Percentiles rank a stretch among this genome's conserved stretches.
These are phyloP conservation scores for Dendrothele bispora DNA, from an alignment of 768 basidiomycete species.

Conservation along the genomic window DNA sequence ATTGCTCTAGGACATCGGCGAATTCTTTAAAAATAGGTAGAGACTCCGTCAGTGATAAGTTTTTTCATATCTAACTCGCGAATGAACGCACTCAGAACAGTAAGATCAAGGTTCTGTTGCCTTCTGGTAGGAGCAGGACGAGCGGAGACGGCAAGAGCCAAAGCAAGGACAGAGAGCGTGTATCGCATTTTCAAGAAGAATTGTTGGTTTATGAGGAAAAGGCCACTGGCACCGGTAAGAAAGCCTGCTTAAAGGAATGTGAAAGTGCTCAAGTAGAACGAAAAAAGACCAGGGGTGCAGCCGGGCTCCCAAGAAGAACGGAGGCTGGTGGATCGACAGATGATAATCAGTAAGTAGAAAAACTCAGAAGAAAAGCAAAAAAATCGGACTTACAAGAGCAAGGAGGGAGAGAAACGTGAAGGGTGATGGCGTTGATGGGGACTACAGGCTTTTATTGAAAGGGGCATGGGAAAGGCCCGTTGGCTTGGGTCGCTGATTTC, in stretches of 20 bases:
- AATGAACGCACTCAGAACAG: slow-evolving; percentile 59
- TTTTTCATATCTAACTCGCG: not conserved
- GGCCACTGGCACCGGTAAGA: slow-evolving; percentile 30
- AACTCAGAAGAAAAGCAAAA: not conserved
- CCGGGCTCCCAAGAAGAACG: slow-evolving; percentile 69
- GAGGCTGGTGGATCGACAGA: slow-evolving; percentile 33
- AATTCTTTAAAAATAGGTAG: slow-evolving; percentile 50
- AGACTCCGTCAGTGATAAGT: not conserved
- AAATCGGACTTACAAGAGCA: not conserved
- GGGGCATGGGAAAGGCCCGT: too few species aligned
- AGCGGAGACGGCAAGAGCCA: slow-evolving; percentile 43
- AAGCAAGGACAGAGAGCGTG: slow-evolving; percentile 39
- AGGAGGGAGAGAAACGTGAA: slow-evolving; percentile 5
- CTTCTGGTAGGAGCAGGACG: slow-evolving; percentile 49
- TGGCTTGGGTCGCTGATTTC: too few species aligned
- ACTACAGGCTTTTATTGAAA: too few species aligned
- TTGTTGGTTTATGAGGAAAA: too few species aligned
- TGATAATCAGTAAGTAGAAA: slow-evolving; percentile 2
- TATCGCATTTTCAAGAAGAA: slow-evolving; percentile 51
- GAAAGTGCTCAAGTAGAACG: slow-evolving; percentile 32
- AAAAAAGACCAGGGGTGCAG: slow-evolving; percentile 56
- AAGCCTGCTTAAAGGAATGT: slow-evolving; percentile 46
- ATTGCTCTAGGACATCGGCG: slow-evolving; percentile 71
- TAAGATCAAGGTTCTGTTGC: slow-evolving; percentile 43
- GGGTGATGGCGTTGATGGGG: too few species aligned